Evolutionary conservation across 768 basidiomycete species (phyloP), one percentile per base, ranked within the genome.

Genomic region (Boletus sp.): DNA sequence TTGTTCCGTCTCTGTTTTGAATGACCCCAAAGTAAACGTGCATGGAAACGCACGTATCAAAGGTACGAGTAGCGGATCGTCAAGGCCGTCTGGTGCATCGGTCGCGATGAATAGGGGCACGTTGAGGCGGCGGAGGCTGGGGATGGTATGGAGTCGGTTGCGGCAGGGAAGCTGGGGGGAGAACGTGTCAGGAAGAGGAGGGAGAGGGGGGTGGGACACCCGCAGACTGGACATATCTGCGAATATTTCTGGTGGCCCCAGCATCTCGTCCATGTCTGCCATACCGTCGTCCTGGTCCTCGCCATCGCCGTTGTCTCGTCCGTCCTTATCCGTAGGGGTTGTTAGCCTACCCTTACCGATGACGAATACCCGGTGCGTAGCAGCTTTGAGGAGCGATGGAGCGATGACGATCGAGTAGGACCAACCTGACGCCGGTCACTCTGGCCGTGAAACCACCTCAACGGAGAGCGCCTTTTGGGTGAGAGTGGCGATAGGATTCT

Each of bases 71-170:
- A 75, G 54, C 4, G 78, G 72, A 60, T 84, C 71, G 0, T 61
- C 56, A 2, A 58, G 56, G 0, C 81, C 78, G 11, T 71, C 62
- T 6, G 63, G 55, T 13, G 76, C 75, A 64, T 88, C 87, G 15
- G 88, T 87, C 10, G 88, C 80, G 51, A 89, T 75, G 70, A 79
- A 90, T 37, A 90, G 62, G 0, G 85, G 84, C 6, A 72, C 75
- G 60, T 87, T 87, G 48, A 88, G 73, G 1, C 58, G 61, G 17
- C 55, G 53, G 5, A 79, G 73, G 13, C 62, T 53, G 2, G 62
- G 53, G 2, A 55, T 52, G 0, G 68, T 67, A 64, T 83, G 77
- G 7, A 72, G 69, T 13, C 59, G 61, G 5, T 69, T 62, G 29
- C 70, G 75, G 57, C 86, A 88, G 30, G 51, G 34, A 21, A 66